Conservation (phyloP, 345 rosid species). For the Populus simonii region DNA sequence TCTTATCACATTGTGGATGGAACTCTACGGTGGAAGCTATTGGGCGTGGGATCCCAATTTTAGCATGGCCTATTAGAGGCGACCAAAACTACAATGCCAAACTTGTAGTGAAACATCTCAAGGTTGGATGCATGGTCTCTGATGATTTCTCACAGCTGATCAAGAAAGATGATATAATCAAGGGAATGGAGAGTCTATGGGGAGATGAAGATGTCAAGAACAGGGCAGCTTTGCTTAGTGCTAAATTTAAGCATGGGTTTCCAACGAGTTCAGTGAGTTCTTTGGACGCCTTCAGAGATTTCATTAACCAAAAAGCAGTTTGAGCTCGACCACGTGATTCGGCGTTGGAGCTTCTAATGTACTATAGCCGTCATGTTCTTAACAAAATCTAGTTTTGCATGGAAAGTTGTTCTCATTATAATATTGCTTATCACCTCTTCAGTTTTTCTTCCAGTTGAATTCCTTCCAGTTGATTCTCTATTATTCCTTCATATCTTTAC, state of each 20-base stretch:
- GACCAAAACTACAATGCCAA: constrained; percentile 49
- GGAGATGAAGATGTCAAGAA: constrained; percentile 16
- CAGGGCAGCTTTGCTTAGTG: constrained; percentile 7
- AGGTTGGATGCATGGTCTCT: constrained; percentile 29
- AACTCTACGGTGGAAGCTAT: constrained; percentile 55
- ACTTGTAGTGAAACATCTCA: constrained; percentile 34
- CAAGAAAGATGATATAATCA: constrained; percentile 13
- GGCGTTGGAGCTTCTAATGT: not conserved
- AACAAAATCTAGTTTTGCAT: not conserved
- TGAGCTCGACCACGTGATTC: not conserved
- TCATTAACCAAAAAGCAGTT: not conserved
- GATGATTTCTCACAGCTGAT: constrained; percentile 25
- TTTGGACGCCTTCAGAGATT: constrained; percentile 26
- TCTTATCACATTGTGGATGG: constrained; percentile 59
- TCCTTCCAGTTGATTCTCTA: too few species aligned
- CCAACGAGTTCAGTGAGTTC: constrained; percentile 29
- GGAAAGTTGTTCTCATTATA: too few species aligned
- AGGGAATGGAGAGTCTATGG: constrained; percentile 25
- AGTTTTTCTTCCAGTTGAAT: not conserved
- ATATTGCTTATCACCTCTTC: too few species aligned
- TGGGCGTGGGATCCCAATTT: constrained; percentile 41
- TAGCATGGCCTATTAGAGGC: constrained; percentile 56
- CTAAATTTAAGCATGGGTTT: constrained; percentile 28
- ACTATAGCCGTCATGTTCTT: not conserved
- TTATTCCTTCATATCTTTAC: too few species aligned